Evolutionary conservation across 441 rosid genomes (phyloP).

Genomic region (Sinapis alba): DNA sequence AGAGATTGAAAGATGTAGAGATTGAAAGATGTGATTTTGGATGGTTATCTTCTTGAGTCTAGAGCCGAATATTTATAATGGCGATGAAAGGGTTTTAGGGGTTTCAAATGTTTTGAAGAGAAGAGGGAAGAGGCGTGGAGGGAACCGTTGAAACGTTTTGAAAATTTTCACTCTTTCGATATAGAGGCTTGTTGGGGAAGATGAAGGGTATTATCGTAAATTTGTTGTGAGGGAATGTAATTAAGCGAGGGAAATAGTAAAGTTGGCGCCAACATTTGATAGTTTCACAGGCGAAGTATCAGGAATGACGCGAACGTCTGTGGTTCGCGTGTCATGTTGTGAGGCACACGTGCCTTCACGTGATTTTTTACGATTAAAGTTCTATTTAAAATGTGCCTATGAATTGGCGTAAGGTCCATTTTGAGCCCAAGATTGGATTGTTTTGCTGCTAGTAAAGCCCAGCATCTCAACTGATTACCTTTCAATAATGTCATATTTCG

Average conservation of each 20-base stretch:
- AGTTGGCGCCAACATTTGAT: slow-evolving; percentile 27
- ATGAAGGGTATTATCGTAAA: slow-evolving; percentile 30
- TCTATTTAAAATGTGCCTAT: neutral
- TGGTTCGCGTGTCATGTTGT: neutral
- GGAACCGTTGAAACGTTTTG: too few relatives aligned
- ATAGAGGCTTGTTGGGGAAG: slow-evolving; percentile 33
- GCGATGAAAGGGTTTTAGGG: slow-evolving; percentile 16
- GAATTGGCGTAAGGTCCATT: neutral
- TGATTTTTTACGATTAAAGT: neutral
- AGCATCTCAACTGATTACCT: neutral
- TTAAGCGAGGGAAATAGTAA: slow-evolving; percentile 17
- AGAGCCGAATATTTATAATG: slow-evolving; percentile 20
- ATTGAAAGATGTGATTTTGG: slow-evolving; percentile 27
- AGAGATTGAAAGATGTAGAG: neutral
- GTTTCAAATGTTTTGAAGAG: slow-evolving; percentile 1
- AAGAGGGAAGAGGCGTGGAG: too few relatives aligned
- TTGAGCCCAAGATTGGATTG: neutral
- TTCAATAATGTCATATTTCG: neutral
- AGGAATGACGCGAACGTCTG: slow-evolving; percentile 11
- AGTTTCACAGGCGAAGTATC: neutral
- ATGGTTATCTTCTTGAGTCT: neutral
- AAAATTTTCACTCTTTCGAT: too few relatives aligned
- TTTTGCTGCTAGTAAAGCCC: neutral
- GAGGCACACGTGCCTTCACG: slow-evolving; percentile 9
- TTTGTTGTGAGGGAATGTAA: neutral